Conservation (phyloP, 129 eudicot genomes). For the Saussurea involucrata region DNA sequence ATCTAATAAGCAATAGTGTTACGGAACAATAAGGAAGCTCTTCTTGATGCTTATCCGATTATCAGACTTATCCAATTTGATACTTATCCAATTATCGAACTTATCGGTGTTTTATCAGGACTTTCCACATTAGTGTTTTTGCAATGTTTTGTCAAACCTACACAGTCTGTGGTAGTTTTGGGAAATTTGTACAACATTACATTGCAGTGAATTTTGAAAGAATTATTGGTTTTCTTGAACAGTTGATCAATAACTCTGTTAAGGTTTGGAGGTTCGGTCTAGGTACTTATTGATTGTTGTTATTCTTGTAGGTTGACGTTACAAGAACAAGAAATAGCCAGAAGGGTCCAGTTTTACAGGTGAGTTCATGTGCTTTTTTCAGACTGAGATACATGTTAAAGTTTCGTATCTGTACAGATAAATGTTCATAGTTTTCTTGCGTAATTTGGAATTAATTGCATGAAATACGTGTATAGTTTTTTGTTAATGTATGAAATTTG, state of each 20-base stretch:
- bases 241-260: background rate
- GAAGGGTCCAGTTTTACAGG: slow-evolving; percentile 17
- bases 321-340: slow-evolving; percentile 37
- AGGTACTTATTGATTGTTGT: background rate
- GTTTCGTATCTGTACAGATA: background rate
- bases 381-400: background rate
- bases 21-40: no score
- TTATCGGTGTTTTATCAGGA: no score
- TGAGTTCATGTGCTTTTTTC: background rate
- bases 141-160: background rate
- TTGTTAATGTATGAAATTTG: background rate
- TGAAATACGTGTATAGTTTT: background rate
- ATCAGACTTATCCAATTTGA: no score
- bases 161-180: background rate
- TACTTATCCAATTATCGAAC: no score
- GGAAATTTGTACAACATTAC: background rate
- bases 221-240: background rate
- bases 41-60: no score
- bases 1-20: no score
- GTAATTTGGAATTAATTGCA: background rate
- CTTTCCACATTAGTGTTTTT: no score
- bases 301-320: slow-evolving; percentile 31
- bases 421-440: background rate
- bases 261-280: background rate
- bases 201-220: background rate